Evolutionary conservation across 805 yeast species (phyloP), one percentile per base, ranked within the genome.

Genomic region (Candida xiaguanensis): DNA sequence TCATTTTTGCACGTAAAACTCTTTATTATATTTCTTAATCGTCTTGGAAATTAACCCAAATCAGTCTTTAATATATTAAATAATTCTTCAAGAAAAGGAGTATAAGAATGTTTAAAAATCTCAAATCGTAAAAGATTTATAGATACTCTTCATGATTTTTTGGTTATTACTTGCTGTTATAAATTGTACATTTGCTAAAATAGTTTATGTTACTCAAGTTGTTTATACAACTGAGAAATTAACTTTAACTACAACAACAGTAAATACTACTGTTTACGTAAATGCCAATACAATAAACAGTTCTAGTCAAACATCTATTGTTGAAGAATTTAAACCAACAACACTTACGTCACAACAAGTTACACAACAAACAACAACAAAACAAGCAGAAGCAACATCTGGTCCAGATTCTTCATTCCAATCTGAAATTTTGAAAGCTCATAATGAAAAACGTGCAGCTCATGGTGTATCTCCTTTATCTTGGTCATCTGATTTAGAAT

Each of bases 371-470:
- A 8, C 24, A 22, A 22, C 24, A 22, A 20, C 9, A 20, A 20
- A 6, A 20, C 24, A 20, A 20, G 24, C 24, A 33, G n/a, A 19
- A 26, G 30, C 15, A 36, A 47, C 39, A 38, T 20, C 14, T 30
- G 44, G 17, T 42, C 45, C 30, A 40, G 41, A 15, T 34, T 47
- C 13, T 29, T 36, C n/a, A 39, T 74, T 75, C 46, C 73, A 71
- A 8, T 43, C 49, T 33, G 56, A 60, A 3, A 63, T 67, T 33
- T 56, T 68, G 41, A 42, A 36, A 13, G 67, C 56, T 19, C 72
- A 66, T 52, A 67, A 67, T 49, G 45, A 8, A 4, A 62, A 65
- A 53, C 59, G 70, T 59, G 69, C 56, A 35, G 60, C 57, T 47
- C 67, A 55, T 38, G 60, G 59, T 12, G 58, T 56, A 13, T 56